Evolutionary conservation across 257 asterid genomes (phyloP), one percentile per base, ranked within the genome.

Genomic region (Nicotiana attenuata): DNA sequence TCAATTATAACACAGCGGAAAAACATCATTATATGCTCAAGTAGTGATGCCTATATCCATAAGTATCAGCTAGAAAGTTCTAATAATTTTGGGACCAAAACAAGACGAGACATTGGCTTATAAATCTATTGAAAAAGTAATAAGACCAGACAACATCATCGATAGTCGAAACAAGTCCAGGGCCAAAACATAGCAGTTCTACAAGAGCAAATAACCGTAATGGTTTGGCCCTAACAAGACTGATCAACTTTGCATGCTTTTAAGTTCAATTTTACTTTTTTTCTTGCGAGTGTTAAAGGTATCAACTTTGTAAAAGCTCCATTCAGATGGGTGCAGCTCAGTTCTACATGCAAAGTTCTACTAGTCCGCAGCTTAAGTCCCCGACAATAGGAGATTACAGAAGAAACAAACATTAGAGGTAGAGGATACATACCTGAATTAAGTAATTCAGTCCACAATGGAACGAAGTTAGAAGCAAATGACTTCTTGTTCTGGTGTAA

Each of bases 361-460:
- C 29, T 22, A 47, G 1, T 45, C 5, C 79, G 24, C 22, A 47
- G 78, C 31, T 73, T 6, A 22, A 45, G 28, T 45, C 56, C n/a
- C 15, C 14, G 19, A 45, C 15, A 65, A 13, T 3, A 14, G 52
- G 5, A 61, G 5, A 16, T 38, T 28, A 60, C 15, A 29, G 33
- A 31, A 71, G 31, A 20, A 77, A 22, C 8, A 20, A 77, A 22
- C 8, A 28, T 45, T 6, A 85, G 73, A 80, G 33, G 35, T 41
- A 81, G 77, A 79, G 60, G 24, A 59, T 2, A 6, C n/a, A n/a
- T 47, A 94, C 99, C 99, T 94, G 94, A 88, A 81, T 85, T 76
- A 65, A 93, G 90, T 56, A 31, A 85, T 28, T 84, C 80, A 53
- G 93, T 86, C 98, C 99, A 96, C 89, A 96, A 68, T 13, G 99